A percentile compares a stretch with the other conserved stretches of the same genome.
These are phyloP conservation scores for Saraca asoca DNA, from an alignment of 331 rosid species.

Conservation along the genomic window DNA sequence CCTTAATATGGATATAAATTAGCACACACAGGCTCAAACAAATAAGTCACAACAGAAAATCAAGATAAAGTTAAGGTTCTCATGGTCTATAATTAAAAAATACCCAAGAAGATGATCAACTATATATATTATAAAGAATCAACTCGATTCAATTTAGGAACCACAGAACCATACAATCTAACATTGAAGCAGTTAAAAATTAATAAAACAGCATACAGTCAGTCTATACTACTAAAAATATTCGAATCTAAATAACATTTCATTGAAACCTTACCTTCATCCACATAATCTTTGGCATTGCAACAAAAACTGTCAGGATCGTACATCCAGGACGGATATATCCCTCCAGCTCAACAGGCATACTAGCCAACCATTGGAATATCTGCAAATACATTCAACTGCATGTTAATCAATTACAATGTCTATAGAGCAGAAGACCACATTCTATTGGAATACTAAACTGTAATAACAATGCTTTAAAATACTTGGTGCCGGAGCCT, in stretches of 20 bases:
- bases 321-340: constrained; percentile 96
- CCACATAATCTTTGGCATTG: constrained; percentile 97
- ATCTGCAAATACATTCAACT: constrained; percentile 58
- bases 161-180: constrained; percentile 4
- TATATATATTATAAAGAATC: constrained; percentile 4
- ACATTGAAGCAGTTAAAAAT: constrained; percentile 4
- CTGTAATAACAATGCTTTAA: constrained; percentile 67
- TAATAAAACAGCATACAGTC: constrained; percentile 15
- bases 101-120: neutral
- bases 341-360: constrained; percentile 99
- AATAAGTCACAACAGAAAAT: too few species aligned
- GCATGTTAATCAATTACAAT: constrained; percentile 49
- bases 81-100: neutral
- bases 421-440: constrained; percentile 21
- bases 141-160: constrained; percentile 5
- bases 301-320: constrained; percentile 77
- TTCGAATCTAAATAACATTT: constrained; percentile 5
- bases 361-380: constrained; percentile 90
- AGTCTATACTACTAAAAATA: neutral
- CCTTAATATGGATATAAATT: too few species aligned
- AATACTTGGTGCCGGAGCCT: constrained; percentile 98
- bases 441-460: constrained; percentile 59
- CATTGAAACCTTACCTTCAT: constrained; percentile 57
- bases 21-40: too few species aligned
- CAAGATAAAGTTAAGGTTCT: too few species aligned